Conservation (phyloP, 805 yeast species). For the Saccharomyces mikatae region DNA sequence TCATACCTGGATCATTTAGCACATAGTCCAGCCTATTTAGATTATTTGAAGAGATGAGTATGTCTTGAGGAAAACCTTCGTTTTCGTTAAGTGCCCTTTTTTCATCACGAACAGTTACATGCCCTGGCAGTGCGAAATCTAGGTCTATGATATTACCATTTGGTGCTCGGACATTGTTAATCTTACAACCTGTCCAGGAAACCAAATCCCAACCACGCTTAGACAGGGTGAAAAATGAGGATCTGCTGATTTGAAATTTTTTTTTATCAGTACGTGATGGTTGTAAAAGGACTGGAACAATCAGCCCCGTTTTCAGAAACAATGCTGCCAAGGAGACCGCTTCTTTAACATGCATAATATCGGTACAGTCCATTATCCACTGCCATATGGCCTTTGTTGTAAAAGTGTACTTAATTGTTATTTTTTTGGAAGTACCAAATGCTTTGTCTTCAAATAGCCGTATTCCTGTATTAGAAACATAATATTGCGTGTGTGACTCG, state of each 20-base stretch:
- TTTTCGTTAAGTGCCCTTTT: constrained; percentile 1
- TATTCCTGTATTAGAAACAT: constrained; percentile 56
- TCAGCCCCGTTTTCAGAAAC: constrained; percentile 40
- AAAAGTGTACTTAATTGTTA: constrained; percentile 39
- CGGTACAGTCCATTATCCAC: constrained; percentile 89
- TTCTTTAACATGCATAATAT: constrained; percentile 45
- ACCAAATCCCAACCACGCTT: constrained; percentile 35
- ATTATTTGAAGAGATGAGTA: background rate
- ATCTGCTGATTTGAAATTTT: constrained; percentile 30
- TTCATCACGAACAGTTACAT: constrained; percentile 12
- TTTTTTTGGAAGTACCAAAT: constrained; percentile 25
- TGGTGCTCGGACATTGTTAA: constrained; percentile 3
- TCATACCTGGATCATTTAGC: constrained; percentile 66
- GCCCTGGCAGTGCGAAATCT: constrained; percentile 2
- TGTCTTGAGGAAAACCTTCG: background rate
- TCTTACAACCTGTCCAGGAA: constrained; percentile 17
- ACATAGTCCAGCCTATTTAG: constrained; percentile 32
- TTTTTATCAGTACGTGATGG: constrained; percentile 30
- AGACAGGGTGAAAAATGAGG: constrained; percentile 38
- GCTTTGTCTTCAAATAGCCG: constrained; percentile 43
- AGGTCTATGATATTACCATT: constrained; percentile 1
- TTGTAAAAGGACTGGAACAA: constrained; percentile 36
- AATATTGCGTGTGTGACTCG: constrained; percentile 73
- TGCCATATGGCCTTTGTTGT: constrained; percentile 75
- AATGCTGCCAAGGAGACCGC: constrained; percentile 46